Conservation (phyloP, 768 basidiomycete species). For the Postia placenta region DNA sequence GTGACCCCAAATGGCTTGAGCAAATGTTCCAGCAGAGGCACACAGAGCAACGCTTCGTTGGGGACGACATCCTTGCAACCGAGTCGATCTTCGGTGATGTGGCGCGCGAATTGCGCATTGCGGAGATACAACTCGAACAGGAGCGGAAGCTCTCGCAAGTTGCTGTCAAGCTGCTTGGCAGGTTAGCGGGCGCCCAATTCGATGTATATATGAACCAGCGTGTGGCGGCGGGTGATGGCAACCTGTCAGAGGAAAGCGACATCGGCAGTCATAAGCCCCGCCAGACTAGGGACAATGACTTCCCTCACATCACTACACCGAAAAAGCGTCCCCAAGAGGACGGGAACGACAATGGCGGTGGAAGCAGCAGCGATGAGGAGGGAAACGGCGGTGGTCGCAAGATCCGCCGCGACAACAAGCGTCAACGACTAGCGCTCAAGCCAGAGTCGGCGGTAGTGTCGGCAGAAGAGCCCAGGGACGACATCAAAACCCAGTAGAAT, state of each 20-base stretch:
- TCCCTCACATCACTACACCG: neutral
- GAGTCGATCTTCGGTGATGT: neutral
- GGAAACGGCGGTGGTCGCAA: neutral
- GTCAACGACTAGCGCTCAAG: neutral
- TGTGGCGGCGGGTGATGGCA: neutral
- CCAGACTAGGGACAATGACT: neutral
- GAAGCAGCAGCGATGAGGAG: no score
- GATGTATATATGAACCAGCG: neutral
- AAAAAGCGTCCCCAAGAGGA: neutral
- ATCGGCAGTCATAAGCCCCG: no score
- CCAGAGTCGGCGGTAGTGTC: no score
- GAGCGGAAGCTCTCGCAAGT: neutral
- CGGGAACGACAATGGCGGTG: neutral
- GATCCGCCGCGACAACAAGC: neutral
- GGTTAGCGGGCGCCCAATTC: neutral
- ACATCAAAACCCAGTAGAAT: no score
- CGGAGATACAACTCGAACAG: slow-evolving; percentile 4
- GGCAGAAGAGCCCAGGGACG: no score
- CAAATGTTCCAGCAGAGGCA: neutral
- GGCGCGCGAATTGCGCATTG: neutral
- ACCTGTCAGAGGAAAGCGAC: neutral
- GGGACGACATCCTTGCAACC: neutral
- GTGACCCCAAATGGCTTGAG: slow-evolving; percentile 7
- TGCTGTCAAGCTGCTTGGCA: neutral
- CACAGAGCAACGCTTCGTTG: neutral